Conservation (phyloP, 345 rosid genomes). For the Aquilaria sinensis region DNA sequence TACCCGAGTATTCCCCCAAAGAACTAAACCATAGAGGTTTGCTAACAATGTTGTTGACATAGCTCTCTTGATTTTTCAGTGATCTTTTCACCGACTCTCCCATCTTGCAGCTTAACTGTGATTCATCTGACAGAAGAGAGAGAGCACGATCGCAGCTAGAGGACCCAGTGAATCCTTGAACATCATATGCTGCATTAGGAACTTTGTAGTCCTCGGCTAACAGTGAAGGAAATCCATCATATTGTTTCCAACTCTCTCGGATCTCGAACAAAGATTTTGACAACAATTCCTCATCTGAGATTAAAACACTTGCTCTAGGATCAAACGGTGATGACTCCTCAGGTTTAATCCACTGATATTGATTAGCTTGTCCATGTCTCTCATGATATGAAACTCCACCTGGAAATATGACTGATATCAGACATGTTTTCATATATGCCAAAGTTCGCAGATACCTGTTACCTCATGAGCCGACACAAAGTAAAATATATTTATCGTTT, state of each 20-base stretch:
- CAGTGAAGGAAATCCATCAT: conserved; percentile 26
- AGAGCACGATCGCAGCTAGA: conserved; percentile 63
- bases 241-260: conserved; percentile 23
- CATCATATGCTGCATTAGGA: conserved; percentile 24
- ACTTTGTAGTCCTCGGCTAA: conserved; percentile 21
- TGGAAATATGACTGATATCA: conserved; percentile 41
- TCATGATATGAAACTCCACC: conserved; percentile 27
- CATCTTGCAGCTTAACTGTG: conserved; percentile 14
- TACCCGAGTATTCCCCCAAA: conserved; percentile 25
- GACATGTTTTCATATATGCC: conserved; percentile 1
- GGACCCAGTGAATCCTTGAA: conserved; percentile 36
- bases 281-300: conserved; percentile 16
- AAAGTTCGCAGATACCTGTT: not conserved
- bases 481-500: no score
- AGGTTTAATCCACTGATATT: conserved; percentile 37
- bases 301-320: conserved; percentile 28
- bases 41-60: conserved; percentile 16
- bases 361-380: conserved; percentile 32
- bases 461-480: no score
- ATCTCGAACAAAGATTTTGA: conserved; percentile 25
- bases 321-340: conserved; percentile 35
- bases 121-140: conserved; percentile 95
- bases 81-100: no score
- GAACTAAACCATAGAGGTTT: conserved; percentile 31
- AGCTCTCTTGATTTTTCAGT: no score